Conservation (phyloP, 106 monocot species). For the Dioscorea dumetorum region DNA sequence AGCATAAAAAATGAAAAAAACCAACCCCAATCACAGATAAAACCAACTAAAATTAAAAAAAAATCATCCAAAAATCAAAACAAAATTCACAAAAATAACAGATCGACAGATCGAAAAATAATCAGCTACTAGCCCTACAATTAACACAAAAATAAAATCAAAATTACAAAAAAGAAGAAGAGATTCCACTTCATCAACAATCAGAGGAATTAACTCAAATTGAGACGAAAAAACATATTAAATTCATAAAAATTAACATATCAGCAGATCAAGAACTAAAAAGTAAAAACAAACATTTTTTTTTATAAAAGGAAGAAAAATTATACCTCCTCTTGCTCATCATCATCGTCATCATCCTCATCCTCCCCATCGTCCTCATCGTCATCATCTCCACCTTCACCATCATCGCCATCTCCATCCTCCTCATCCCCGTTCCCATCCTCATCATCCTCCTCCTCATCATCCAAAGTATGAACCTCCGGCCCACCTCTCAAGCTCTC, state of each 20-base stretch:
- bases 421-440: background rate
- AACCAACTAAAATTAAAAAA: no score
- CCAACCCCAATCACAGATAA: no score
- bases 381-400: background rate
- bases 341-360: background rate
- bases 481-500: background rate
- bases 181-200: background rate
- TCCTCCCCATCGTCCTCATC: constrained; percentile 3
- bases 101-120: background rate
- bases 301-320: background rate
- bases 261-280: background rate
- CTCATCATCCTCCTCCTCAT: constrained; percentile 1
- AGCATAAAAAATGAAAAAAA: no score
- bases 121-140: background rate
- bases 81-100: no score
- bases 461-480: background rate
- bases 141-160: background rate
- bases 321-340: constrained; percentile 4
- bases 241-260: background rate
- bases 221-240: background rate
- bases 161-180: background rate
- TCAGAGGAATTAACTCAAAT: background rate
- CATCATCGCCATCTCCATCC: background rate
- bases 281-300: background rate
- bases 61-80: no score